These are phyloP conservation scores for Penicillium freii DNA, from an alignment of 2,329 filamentous ascomycete genomes.

Conservation along the genomic window DNA sequence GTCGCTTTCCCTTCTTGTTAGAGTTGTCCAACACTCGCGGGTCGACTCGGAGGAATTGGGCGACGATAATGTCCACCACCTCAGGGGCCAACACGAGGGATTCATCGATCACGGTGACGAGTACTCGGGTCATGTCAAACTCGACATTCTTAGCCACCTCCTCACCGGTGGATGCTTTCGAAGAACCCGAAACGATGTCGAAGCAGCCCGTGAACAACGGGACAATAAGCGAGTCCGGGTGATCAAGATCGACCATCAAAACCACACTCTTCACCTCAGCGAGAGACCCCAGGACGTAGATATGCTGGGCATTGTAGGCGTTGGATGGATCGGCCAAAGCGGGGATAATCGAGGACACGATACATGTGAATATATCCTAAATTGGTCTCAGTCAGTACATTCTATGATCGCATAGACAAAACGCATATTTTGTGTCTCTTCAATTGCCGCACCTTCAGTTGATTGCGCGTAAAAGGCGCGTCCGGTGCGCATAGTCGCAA, in stretches of 20 bases:
- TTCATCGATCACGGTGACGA: conserved; percentile 86
- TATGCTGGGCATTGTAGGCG: conserved; percentile 88
- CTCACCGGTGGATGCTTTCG: conserved; percentile 72
- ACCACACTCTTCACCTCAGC: conserved; percentile 93
- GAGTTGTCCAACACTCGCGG: conserved; percentile 56
- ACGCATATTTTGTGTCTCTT: neutral
- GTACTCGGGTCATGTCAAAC: conserved; percentile 82
- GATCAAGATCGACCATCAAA: conserved; percentile 81
- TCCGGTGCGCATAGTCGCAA: conserved; percentile 89
- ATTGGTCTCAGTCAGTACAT: neutral
- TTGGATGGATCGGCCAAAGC: conserved; percentile 81
- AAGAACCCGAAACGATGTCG: conserved; percentile 79
- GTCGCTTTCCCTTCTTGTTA: conserved; percentile 57
- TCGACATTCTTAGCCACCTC: conserved; percentile 90
- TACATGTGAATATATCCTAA: conserved; percentile 89
- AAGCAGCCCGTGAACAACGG: conserved; percentile 86
- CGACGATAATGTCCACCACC: conserved; percentile 89
- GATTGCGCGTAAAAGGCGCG: conserved; percentile 85
- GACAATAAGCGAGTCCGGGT: conserved; percentile 73
- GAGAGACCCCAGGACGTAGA: conserved; percentile 84
- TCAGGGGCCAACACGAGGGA: conserved; percentile 71
- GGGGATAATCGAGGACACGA: conserved; percentile 79
- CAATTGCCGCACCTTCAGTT: conserved; percentile 70
- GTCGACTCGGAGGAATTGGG: conserved; percentile 88
- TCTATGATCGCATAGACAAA: neutral